Base-by-base conservation (phyloP, 2,329 filamentous ascomycete genomes). In the Ceratocystis huliohia region DNA sequence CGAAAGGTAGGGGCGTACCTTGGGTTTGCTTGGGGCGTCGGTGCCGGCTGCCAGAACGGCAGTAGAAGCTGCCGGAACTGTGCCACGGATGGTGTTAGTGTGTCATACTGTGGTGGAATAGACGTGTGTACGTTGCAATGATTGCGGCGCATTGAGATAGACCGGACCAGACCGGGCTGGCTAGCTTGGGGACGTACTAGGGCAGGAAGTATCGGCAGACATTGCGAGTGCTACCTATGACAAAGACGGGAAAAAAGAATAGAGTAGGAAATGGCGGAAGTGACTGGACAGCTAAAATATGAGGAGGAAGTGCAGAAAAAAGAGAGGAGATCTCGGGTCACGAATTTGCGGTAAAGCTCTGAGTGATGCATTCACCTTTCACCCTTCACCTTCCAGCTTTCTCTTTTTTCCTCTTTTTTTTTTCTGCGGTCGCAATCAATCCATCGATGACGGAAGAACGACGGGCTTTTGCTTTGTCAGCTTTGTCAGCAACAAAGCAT, bases 11-110 rank as follows among this genome's bases (percentile, higher is more conserved):
- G 37, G 10, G 10, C 65, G 45, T 59, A 69, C 68, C 67, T 69
- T 69, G 45, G 67, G 67, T 56, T 69, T 69, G 61, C 64, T 63
- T 7, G 48, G 33, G 61, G 65, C n/a, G 22, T 59, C 62, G 28
- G 61, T 65, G 15, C 67, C 44, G 13, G 67, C 28, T 6, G 65
- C 94, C 0, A 82, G 79, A 64, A 77, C 78, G 68, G 74, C 70
- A 74, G 10, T 70, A 64, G 74, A 78, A 22, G 74, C 75, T 30
- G 76, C 71, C 1, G 75, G 61, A 53, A 61, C 65, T 44, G 56
- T 48, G n/a, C 46, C 41, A 10, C 50, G n/a, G 20, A 56, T 33
- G 25, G 7, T 33, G 30, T 44, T 17, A 30, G 53, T n/a, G 57
- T 46, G 10, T 20, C 44, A n/a, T 10, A 53, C 8, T 37, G n/a